These are phyloP conservation scores for Aspergillus heteromorphus DNA, from an alignment of 495 filamentous ascomycete species.

Conservation along the genomic window DNA sequence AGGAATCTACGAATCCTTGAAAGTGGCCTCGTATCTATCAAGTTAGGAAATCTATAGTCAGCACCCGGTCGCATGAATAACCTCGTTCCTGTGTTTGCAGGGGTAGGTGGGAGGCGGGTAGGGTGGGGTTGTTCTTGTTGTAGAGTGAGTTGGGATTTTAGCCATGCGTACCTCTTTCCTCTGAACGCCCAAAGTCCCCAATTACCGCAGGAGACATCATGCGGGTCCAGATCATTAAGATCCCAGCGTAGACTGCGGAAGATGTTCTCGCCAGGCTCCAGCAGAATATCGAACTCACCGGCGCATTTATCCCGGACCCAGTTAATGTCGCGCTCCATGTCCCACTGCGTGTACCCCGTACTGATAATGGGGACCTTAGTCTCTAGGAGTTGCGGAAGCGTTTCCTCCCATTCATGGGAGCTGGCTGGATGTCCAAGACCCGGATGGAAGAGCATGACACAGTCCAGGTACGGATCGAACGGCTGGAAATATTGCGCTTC, in stretches of 20 bases:
- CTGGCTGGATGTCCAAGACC: conserved; percentile 90
- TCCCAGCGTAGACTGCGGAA: conserved; percentile 97
- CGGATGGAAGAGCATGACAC: conserved; percentile 92
- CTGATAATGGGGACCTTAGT: conserved; percentile 92
- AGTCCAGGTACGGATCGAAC: conserved; percentile 97
- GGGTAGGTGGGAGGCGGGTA: no score
- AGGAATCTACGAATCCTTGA: conserved; percentile 16
- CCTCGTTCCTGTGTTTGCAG: no score
- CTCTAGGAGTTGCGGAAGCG: conserved; percentile 80
- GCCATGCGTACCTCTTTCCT: conserved; percentile 80
- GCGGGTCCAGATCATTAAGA: conserved; percentile 89
- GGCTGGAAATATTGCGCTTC: conserved; percentile 82
- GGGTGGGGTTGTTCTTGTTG: no score
- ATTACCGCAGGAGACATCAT: conserved; percentile 91
- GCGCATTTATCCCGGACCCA: conserved; percentile 80
- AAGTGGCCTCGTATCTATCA: conserved; percentile 39
- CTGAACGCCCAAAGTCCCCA: conserved; percentile 97
- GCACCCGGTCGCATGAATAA: not conserved
- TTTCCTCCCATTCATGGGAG: conserved; percentile 88
- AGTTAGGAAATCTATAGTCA: conserved; percentile 5
- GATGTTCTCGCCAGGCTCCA: conserved; percentile 88
- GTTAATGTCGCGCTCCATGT: conserved; percentile 85
- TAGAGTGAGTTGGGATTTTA: not conserved
- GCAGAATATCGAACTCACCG: conserved; percentile 85
- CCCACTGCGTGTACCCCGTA: conserved; percentile 92